These are phyloP conservation scores for Colletotrichum sublineola DNA, from an alignment of 2,329 filamentous ascomycete genomes.

Conservation along the genomic window DNA sequence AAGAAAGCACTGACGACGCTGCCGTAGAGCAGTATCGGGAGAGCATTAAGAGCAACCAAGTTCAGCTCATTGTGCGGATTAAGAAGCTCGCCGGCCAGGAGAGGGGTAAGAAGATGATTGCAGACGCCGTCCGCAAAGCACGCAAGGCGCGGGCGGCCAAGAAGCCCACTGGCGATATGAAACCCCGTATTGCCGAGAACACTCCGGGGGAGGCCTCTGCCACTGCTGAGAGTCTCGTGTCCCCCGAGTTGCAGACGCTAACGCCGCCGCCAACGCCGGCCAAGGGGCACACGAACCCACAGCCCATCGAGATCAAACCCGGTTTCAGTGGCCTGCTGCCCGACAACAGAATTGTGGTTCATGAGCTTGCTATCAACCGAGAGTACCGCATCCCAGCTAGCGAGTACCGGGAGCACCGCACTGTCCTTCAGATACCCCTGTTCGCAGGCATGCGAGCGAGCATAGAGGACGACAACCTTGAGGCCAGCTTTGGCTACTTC, in stretches of 20 bases:
- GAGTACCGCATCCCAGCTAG: slow-evolving; percentile 79
- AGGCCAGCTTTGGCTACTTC: slow-evolving; percentile 76
- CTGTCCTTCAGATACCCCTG: slow-evolving; percentile 61
- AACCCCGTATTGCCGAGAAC: slow-evolving; percentile 73
- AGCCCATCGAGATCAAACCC: slow-evolving; percentile 52
- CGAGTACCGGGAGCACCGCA: slow-evolving; percentile 70
- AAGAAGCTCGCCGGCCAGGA: slow-evolving; percentile 81
- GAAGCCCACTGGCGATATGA: slow-evolving; percentile 77
- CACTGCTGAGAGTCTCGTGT: slow-evolving; percentile 53
- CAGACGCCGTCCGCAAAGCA: slow-evolving; percentile 80
- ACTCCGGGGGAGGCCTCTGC: slow-evolving; percentile 54
- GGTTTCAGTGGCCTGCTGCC: slow-evolving; percentile 71
- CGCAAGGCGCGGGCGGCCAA: slow-evolving; percentile 74
- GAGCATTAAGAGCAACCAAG: slow-evolving; percentile 84
- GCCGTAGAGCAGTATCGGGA: slow-evolving; percentile 83
- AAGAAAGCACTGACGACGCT: slow-evolving; percentile 79
- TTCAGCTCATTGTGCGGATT: slow-evolving; percentile 83
- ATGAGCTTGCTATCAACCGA: slow-evolving; percentile 84
- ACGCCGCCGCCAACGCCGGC: slow-evolving; percentile 67
- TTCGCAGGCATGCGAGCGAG: slow-evolving; percentile 72
- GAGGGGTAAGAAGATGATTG: slow-evolving; percentile 78
- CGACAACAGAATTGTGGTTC: slow-evolving; percentile 80
- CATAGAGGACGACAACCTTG: slow-evolving; percentile 74
- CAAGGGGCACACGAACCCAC: slow-evolving; percentile 56
- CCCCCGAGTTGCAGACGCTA: slow-evolving; percentile 62